phyloP scores from a whole-genome alignment of 1,139 yeast genomes.

The Meyerozyma athensensis region DNA sequence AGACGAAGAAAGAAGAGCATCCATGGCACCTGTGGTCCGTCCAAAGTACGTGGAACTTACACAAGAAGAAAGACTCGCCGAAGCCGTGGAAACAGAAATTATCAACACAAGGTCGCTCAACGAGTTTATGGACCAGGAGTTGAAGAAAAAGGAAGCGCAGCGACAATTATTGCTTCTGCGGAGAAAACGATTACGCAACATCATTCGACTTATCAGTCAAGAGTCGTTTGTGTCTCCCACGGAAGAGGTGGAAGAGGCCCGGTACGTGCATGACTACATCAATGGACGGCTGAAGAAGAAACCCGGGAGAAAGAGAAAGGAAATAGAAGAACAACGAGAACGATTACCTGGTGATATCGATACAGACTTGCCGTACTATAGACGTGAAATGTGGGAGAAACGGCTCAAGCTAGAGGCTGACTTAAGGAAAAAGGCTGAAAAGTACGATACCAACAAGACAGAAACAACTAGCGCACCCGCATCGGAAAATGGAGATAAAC shows the following conservation, averaged over 20 bases:
- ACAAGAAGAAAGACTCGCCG: constrained; percentile 79
- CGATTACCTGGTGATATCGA: constrained; percentile 37
- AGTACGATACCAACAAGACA: not conserved
- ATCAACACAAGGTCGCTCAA: constrained; percentile 69
- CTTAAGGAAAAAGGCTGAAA: constrained; percentile 11
- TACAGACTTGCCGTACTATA: constrained; percentile 27
- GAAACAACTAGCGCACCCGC: constrained; percentile 5
- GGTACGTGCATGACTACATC: constrained; percentile 22
- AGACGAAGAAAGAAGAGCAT: constrained; percentile 63
- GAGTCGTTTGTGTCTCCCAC: constrained; percentile 41
- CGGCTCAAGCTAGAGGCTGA: constrained; percentile 23
- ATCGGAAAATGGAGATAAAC: not conserved
- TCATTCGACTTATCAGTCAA: constrained; percentile 46
- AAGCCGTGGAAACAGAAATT: constrained; percentile 83
- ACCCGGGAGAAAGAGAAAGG: constrained; percentile 32
- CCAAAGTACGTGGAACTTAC: constrained; percentile 55
- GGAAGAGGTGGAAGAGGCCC: constrained; percentile 50
- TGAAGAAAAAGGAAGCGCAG: constrained; percentile 73
- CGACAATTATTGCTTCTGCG: constrained; percentile 66
- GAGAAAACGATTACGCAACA: constrained; percentile 53
- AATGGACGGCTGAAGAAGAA: constrained; percentile 27
- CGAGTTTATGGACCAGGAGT: constrained; percentile 77
- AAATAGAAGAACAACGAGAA: constrained; percentile 13
- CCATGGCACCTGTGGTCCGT: constrained; percentile 38
- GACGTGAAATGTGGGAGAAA: constrained; percentile 12